Base-by-base conservation (phyloP, 2,329 filamentous ascomycete species). In the Colletotrichum liaoningense region DNA sequence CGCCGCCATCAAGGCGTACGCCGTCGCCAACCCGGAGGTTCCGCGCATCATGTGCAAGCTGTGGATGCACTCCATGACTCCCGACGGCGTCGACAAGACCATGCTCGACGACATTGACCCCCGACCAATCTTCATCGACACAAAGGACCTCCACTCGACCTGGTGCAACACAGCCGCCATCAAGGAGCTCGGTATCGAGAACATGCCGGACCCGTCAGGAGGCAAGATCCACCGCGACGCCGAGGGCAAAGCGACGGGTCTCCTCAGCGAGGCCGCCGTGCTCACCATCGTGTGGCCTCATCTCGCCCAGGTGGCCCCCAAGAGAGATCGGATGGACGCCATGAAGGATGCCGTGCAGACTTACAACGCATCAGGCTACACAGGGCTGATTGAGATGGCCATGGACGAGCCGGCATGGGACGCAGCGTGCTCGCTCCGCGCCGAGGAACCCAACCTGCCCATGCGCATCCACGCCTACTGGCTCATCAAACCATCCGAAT, bases 321-420 rank as follows among this genome's bases (percentile, higher is more conserved):
- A 86, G 42, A 81, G 86, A 28, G 87, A 90, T 59, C 86, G 86
- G 46, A 84, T 86, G 64, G 83, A 84, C 5, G 84, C 86, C 3
- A 83, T 90, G 73, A 79, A 80, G 22, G 85, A 85, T 0, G 89
- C 88, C 0, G 83, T 90, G 28, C 77, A 82, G 3, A 84, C 86
- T 0, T 90, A 89, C 76, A 86, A 86, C 73, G 79, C 83, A 0
- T 86, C 84, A 1, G 89, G 89, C 1, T 89, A 88, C 76, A 90
- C 88, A 0, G 88, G 88, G 2, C 83, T 88, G 52, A 82, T 89
- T 8, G 89, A 91, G 65, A 90, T 91, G 89, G 89, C 89, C 57
- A 90, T 90, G 89, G 89, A 91, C 72, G 88, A 90, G 52, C 86
- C 84, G 28, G 85, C 85, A 0, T 91, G 89, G 88, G 85, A 86